A percentile compares a stretch with the other conserved stretches of the same genome.
Evolutionary conservation across 1,284 basidiomycete species (phyloP).

Genomic region (Austroboletus niveus): DNA sequence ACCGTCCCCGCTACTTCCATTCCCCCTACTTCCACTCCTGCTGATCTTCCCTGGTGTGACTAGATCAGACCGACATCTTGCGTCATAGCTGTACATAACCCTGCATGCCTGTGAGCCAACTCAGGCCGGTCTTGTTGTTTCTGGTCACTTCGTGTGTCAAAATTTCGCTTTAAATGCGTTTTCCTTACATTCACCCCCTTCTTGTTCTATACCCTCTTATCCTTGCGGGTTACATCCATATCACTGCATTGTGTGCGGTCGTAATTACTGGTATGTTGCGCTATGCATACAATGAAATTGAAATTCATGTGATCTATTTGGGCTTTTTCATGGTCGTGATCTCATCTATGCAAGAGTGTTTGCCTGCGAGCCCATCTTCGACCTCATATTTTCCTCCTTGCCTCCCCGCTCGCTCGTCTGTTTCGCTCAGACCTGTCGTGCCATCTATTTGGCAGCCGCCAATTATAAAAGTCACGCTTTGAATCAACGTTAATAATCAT

Average conservation of each 20-base stretch:
- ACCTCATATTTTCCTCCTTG: constrained; percentile 16
- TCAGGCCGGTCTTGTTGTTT: constrained; percentile 31
- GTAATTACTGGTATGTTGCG: constrained; percentile 26
- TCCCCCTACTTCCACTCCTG: constrained; percentile 36
- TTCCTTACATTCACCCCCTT: constrained; percentile 3
- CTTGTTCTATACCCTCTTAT: constrained; percentile 27
- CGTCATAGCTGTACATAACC: constrained; percentile 1
- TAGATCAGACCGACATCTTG: constrained; percentile 24
- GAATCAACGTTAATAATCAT: constrained; percentile 25
- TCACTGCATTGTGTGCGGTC: constrained; percentile 22
- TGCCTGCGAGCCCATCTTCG: constrained; percentile 20
- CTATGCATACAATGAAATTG: constrained; percentile 21
- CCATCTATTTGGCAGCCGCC: constrained; percentile 1
- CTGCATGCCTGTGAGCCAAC: constrained; percentile 13
- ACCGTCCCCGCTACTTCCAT: constrained; percentile 33
- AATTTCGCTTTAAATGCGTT: constrained; percentile 3
- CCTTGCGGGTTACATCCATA: constrained; percentile 6
- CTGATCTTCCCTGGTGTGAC: constrained; percentile 60
- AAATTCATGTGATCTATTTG: constrained; percentile 2
- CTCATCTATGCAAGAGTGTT: constrained; percentile 7
- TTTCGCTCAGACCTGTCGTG: constrained; percentile 17
- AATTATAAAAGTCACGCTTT: constrained; percentile 18
- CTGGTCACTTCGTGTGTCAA: neutral
- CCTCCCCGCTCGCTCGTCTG: constrained; percentile 18
- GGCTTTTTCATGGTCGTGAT: neutral